A percentile compares a stretch with the other conserved stretches of the same genome.
Conservation (phyloP, 345 rosid genomes). For the Clausena lansium region DNA sequence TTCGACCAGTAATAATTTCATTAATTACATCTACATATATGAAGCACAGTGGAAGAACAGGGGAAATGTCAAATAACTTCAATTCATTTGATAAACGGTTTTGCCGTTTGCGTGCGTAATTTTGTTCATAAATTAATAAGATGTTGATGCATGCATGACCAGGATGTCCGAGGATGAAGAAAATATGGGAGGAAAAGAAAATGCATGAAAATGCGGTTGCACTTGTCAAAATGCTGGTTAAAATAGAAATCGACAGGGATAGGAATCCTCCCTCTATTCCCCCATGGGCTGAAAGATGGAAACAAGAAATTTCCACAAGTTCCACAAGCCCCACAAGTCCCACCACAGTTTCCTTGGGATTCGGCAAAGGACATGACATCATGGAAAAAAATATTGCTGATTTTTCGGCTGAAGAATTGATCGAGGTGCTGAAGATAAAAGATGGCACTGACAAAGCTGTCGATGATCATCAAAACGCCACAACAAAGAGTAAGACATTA, state of each 20-base stretch:
- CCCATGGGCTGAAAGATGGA: no score
- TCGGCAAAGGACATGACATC: neutral
- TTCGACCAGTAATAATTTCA: neutral
- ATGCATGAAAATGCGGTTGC: neutral
- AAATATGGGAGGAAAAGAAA: neutral
- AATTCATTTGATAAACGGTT: no score
- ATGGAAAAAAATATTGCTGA: neutral
- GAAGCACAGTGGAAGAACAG: no score
- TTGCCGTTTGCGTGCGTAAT: no score
- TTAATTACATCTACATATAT: no score
- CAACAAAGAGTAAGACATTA: neutral
- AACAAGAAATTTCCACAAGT: no score
- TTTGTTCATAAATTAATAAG: no score
- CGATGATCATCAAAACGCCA: fast-evolving
- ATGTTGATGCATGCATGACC: neutral
- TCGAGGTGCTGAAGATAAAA: neutral
- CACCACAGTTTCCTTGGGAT: neutral
- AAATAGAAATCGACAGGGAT: no score
- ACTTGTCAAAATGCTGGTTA: neutral
- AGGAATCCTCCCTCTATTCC: no score
- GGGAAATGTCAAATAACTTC: no score
- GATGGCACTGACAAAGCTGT: fast-evolving
- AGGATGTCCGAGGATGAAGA: neutral
- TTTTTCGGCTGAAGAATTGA: neutral
- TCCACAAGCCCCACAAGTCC: no score